Percentiles rank a stretch among this genome's conserved stretches.
phyloP scores from a whole-genome alignment of 805 yeast species.

The Candida glaebosa region DNA sequence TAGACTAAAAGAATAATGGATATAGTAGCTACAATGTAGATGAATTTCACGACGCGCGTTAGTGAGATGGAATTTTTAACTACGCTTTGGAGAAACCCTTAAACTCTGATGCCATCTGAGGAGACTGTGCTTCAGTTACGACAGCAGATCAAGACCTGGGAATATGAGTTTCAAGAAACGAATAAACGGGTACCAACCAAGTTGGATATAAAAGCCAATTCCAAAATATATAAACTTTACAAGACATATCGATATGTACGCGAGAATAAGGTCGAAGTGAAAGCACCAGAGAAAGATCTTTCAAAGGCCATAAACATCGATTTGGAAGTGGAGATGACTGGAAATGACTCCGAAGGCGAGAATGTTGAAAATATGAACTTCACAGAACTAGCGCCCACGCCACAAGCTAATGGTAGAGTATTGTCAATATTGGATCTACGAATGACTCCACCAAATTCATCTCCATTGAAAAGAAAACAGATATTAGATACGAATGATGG shows the following conservation, averaged over 20 bases:
- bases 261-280: neutral
- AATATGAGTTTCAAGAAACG: constrained; percentile 25
- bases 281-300: constrained; percentile 1
- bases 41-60: neutral
- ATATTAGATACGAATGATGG: neutral
- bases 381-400: constrained; percentile 76
- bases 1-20: neutral
- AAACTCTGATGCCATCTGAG: constrained; percentile 8
- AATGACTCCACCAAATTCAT: constrained; percentile 42
- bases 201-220: constrained; percentile 30
- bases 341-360: constrained; percentile 10
- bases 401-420: constrained; percentile 77
- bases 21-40: neutral
- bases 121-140: constrained; percentile 16
- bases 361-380: neutral
- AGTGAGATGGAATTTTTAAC: neutral
- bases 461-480: constrained; percentile 28
- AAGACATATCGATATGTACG: constrained; percentile 3
- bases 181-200: constrained; percentile 30
- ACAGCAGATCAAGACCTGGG: constrained; percentile 38
- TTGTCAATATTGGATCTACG: constrained; percentile 65
- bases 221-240: constrained; percentile 27
- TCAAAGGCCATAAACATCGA: constrained; percentile 7
- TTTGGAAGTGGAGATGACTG: constrained; percentile 11
- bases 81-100: neutral